These are phyloP conservation scores for Acanthamoeba culbertsoni DNA, from an alignment of 208 protist genomes.

Conservation along the genomic window DNA sequence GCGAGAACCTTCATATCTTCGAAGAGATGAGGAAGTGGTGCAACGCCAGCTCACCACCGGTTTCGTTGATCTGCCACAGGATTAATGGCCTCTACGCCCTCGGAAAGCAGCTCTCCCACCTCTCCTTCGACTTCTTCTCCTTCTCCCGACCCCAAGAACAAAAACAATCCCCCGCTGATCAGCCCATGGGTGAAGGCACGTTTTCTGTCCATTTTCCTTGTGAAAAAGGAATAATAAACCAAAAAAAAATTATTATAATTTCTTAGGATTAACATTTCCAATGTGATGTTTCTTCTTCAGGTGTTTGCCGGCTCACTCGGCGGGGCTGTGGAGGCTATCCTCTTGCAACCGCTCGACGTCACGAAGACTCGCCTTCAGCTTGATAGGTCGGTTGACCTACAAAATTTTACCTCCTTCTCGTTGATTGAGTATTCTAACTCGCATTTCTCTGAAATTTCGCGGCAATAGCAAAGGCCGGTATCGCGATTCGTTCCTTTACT, in stretches of 20 bases:
- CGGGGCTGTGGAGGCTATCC: constrained; percentile 14
- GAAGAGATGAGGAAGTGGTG: no score
- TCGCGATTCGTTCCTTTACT: constrained; percentile 1
- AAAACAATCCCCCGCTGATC: not conserved
- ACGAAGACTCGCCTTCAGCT: constrained; percentile 29
- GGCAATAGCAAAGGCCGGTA: constrained; percentile 13
- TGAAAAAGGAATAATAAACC: not conserved
- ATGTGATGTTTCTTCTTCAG: not conserved
- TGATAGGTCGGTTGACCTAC: not conserved
- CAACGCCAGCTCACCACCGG: not conserved
- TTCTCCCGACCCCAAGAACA: not conserved
- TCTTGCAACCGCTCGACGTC: constrained; percentile 20
- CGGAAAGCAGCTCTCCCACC: no score
- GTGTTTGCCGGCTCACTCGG: constrained; percentile 29
- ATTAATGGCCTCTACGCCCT: no score
- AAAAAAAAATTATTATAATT: not conserved
- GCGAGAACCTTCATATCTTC: no score
- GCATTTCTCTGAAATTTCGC: no score
- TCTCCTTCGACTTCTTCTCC: not conserved
- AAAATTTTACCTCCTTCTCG: not conserved
- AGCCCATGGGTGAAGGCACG: not conserved
- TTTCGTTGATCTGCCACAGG: not conserved
- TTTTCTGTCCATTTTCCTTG: not conserved
- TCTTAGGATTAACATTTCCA: not conserved
- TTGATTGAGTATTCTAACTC: no score